Evolutionary conservation across 2,329 filamentous ascomycete species (phyloP).

Genomic region (Fusarium miscanthi): DNA sequence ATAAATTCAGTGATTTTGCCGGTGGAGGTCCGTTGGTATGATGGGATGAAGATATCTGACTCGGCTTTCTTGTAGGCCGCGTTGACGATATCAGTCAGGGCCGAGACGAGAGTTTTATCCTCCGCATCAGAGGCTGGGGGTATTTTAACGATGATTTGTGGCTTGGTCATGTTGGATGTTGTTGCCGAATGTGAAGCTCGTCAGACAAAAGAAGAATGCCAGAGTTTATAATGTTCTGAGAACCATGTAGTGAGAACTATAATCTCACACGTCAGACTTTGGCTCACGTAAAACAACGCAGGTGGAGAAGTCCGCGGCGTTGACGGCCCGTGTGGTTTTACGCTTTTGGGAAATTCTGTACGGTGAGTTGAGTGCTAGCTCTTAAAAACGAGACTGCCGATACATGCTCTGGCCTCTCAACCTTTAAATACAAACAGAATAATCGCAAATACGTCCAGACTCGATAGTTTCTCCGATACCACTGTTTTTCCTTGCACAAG

Average conservation of each 20-base stretch:
- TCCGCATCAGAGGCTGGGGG: slow-evolving; percentile 30
- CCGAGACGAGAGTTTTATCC: slow-evolving; percentile 22
- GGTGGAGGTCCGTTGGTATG: slow-evolving; percentile 42
- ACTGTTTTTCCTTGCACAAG: not conserved
- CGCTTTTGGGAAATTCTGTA: not conserved
- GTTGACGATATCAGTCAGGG: slow-evolving; percentile 44
- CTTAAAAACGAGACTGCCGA: not conserved
- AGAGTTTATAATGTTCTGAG: not conserved
- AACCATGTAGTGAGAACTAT: not conserved
- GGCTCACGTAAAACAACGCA: not conserved
- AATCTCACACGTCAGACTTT: not conserved
- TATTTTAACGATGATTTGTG: slow-evolving; percentile 33
- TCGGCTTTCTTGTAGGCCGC: slow-evolving; percentile 43
- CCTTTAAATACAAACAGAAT: rapidly evolving
- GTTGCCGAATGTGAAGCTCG: rapidly evolving
- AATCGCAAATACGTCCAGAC: rapidly evolving
- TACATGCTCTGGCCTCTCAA: not conserved
- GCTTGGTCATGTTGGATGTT: not conserved
- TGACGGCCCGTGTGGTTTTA: not conserved
- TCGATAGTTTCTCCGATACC: not conserved
- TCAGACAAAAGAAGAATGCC: rapidly evolving
- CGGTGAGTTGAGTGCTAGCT: not conserved
- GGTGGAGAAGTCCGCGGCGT: not conserved
- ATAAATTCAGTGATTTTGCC: slow-evolving; percentile 40
- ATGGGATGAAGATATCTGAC: slow-evolving; percentile 41